Conservation (phyloP, 208 protist species). For the Acanthamoeba culbertsoni region DNA sequence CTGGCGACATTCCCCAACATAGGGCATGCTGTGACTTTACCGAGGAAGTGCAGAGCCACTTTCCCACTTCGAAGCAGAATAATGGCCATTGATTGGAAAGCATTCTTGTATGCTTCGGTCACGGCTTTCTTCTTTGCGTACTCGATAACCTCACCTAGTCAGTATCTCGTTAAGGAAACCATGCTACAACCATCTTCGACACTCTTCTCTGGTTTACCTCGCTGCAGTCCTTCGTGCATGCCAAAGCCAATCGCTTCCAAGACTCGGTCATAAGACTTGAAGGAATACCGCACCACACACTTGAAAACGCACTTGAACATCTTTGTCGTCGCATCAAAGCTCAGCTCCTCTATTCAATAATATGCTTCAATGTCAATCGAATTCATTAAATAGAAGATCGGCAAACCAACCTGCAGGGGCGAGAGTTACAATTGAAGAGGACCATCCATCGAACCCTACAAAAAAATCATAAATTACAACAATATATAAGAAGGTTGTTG, state of each 20-base stretch:
- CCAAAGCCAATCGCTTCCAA: conserved; percentile 11
- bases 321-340: background rate
- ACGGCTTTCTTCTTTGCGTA: conserved; percentile 51
- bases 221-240: conserved; percentile 28
- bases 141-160: conserved; percentile 13
- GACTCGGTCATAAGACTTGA: conserved; percentile 6
- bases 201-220: background rate
- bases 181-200: background rate
- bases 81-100: conserved; percentile 36
- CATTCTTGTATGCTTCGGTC: conserved; percentile 52
- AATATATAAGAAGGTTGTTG: background rate
- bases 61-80: background rate
- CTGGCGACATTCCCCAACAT: background rate
- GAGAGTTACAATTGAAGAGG: background rate
- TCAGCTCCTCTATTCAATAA: background rate
- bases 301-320: conserved; percentile 50
- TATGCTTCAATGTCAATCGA: too few relatives aligned
- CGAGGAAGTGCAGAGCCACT: conserved; percentile 39
- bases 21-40: background rate
- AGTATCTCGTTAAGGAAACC: background rate
- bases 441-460: background rate
- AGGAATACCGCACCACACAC: conserved; percentile 1
- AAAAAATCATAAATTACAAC: too few relatives aligned
- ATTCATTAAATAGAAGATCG: background rate
- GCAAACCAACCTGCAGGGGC: background rate